Base-by-base conservation (phyloP, 2,329 filamentous ascomycete genomes). In the Ascocoryne sarcoides region DNA sequence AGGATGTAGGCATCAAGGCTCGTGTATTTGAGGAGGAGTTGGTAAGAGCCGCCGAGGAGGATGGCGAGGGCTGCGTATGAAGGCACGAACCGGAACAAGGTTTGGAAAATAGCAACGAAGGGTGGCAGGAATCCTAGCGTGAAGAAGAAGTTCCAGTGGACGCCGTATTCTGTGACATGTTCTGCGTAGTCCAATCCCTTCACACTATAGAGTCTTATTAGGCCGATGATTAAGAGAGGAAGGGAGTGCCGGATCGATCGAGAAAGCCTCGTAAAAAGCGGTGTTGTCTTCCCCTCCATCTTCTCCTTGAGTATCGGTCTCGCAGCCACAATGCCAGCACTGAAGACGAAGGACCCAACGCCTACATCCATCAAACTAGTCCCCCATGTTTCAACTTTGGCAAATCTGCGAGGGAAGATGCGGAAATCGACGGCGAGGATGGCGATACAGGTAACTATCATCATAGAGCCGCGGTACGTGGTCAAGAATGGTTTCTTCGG, bases 91-190 rank as follows among this genome's bases (percentile, higher is more conserved):
- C 71, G 68, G 43, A 90, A 75, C 0, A 80, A 66, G 1, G 82
- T 75, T 59, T 93, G 85, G 45, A 90, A 85, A 0, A 92, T 61
- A 19, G 90, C 88, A 38, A 94, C 79, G 55, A 94, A 94, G 1
- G 89, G 89, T 1, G 90, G 87, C 17, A 98, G 66, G 35, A 95
- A 75, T 4, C 80, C 89, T 8, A 98, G 70, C 0, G 92, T 98
- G 65, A 96, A 96, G 71, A 98, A 98, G 63, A 98, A 98, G 62
- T 98, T 98, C 92, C 92, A 98, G 62, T 98, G 92, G 8, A 98
- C 86, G 32, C 92, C 92, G 58, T 98, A 98, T 60, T 98, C 92
- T 10, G 86, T 88, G 43, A 95, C 87, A 66, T 98, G 92, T 61
- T 98, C 92, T 3, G 89, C 89, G 59, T 98, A 98, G 59, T 96